Evolutionary conservation across 176 grass and related monocot genomes (phyloP), one percentile per base, ranked within the genome.

Genomic region (Tillandsia leiboldiana): DNA sequence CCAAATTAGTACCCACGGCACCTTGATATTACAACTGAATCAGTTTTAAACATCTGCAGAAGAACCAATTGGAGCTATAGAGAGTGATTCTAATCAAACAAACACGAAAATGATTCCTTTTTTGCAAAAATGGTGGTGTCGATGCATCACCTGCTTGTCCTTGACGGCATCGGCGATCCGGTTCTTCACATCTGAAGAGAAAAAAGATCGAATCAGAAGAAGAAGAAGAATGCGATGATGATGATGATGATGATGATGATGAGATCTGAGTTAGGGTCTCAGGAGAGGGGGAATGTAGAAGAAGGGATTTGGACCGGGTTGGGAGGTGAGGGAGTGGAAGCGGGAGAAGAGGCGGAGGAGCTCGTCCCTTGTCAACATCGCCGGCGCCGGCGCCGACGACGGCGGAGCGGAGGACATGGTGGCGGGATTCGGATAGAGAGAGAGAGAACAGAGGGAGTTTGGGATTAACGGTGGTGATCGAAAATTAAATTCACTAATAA

Each of bases 291-390:
- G 13, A 17, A 57, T 3, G 13, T 12, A n/a, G 10, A 5, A n/a
- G 10, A 5, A n/a, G 10, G 53, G 53, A 3, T 57, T 57, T 12
- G 53, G 11, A 94, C 90, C 78, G 11, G 86, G 90, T 64, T 82
- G 86, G 57, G 86, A 89, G 52, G 74, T 81, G 61, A 89, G 69
- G 75, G 70, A 84, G 54, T 74, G 86, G 72, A 95, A 95, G 66
- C 90, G 81, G 14, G 80, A 50, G 80, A 95, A 89, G 59, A 89
- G 90, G 75, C 82, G 61, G 57, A 95, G 80, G 13, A 95, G 75
- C 59, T 89, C 75, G 18, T 84, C 81, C 64, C 78, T 82, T n/a
- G 78, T 84, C 73, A 95, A 50, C 81, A 87, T 89, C 62, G 62
- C 49, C 63, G 63, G 58, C 79, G 72, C 83, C 64, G 61, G 51